Conservation (phyloP, 148 eudicot species). For the Rhododendron ferrugineum region DNA sequence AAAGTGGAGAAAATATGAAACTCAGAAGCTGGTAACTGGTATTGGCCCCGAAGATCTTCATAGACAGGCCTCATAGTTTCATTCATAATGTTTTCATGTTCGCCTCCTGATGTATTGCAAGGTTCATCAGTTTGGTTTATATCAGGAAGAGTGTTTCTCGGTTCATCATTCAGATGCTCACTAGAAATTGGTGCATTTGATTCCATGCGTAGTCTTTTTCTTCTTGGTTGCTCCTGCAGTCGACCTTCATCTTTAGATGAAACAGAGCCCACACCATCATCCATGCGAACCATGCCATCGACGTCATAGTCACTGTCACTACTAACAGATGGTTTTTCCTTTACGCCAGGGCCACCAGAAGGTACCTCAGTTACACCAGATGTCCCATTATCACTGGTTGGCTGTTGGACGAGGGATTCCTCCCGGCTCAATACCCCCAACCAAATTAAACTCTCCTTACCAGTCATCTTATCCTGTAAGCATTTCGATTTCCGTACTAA, state of each 20-base stretch:
- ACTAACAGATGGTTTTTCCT: slow-evolving; percentile 50
- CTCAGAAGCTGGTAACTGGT: slow-evolving; percentile 35
- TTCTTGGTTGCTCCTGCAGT: slow-evolving; percentile 25
- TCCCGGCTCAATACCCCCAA: slow-evolving; percentile 61
- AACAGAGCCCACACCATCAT: slow-evolving; percentile 49
- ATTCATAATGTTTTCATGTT: slow-evolving; percentile 28
- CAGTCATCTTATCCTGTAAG: slow-evolving; percentile 88
- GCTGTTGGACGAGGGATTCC: slow-evolving; percentile 51
- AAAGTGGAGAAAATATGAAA: slow-evolving; percentile 26
- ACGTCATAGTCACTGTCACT: slow-evolving; percentile 82
- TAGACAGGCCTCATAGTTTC: slow-evolving; percentile 28
- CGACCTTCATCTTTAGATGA: slow-evolving; percentile 44
- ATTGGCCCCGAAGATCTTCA: slow-evolving; percentile 27
- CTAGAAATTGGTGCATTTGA: slow-evolving; percentile 26
- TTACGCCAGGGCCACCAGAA: slow-evolving; percentile 32
- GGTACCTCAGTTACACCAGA: slow-evolving; percentile 54
- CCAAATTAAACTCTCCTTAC: slow-evolving; percentile 87
- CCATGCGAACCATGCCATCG: slow-evolving; percentile 34
- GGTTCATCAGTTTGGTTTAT: slow-evolving; percentile 30
- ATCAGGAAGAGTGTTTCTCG: slow-evolving; percentile 24
- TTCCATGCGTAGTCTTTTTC: slow-evolving; percentile 36
- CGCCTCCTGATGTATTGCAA: slow-evolving; percentile 18
- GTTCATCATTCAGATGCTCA: slow-evolving; percentile 32
- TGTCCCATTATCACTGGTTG: slow-evolving; percentile 58
- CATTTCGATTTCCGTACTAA: slow-evolving; percentile 71